Conservation (phyloP, 345 rosid genomes). For the Populus pruinosa region DNA sequence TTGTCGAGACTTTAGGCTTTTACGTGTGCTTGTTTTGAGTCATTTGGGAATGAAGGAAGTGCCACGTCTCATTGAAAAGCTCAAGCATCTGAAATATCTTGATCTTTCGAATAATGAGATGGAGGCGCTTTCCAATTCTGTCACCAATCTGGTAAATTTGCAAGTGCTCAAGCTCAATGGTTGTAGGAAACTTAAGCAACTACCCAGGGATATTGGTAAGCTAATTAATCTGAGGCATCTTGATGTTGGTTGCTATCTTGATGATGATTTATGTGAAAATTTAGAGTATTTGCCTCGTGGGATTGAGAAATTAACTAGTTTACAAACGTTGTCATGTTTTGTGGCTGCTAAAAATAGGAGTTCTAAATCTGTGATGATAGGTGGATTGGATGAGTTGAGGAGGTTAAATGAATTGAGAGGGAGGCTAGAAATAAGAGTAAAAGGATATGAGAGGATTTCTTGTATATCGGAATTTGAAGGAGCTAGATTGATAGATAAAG, state of each 20-base stretch:
- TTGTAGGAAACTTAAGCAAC: too few relatives aligned
- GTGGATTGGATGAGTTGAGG: not conserved
- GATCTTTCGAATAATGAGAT: constrained; percentile 6
- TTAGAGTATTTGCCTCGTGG: not conserved
- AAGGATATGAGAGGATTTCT: not conserved
- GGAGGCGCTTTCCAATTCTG: constrained; percentile 8
- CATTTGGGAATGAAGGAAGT: not conserved
- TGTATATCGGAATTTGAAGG: not conserved
- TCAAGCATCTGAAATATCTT: constrained; percentile 20
- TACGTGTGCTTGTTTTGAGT: constrained; percentile 8
- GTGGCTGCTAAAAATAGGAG: not conserved
- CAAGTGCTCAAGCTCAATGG: not conserved
- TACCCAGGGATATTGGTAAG: not conserved
- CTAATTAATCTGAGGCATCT: constrained; percentile 9
- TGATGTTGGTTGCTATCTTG: not conserved
- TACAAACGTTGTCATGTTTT: constrained; percentile 1
- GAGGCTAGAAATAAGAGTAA: not conserved
- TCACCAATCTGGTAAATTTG: constrained; percentile 9
- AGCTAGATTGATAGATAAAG: not conserved
- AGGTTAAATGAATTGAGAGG: constrained; percentile 5
- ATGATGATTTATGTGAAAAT: not conserved
- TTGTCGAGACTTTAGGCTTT: not conserved
- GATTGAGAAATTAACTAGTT: not conserved
- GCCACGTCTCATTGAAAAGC: not conserved
- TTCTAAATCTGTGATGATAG: not conserved